A percentile compares a stretch with the other conserved stretches of the same genome.
Conservation (phyloP, 2,329 filamentous ascomycete species). For the Colletotrichum tofieldiae region DNA sequence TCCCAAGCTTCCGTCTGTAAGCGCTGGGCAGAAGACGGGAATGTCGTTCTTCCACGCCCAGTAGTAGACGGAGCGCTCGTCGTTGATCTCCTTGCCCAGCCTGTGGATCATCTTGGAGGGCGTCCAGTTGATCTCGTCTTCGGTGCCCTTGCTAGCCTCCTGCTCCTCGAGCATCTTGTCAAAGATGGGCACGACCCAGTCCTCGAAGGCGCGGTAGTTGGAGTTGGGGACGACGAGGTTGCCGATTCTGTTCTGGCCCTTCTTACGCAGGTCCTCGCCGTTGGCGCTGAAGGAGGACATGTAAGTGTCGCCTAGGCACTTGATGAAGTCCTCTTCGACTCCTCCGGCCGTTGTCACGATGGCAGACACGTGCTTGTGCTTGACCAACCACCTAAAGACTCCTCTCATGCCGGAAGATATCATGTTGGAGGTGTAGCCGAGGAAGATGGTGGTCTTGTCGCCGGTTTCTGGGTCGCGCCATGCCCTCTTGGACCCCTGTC, state of each 20-base stretch:
- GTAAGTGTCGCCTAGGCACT: conserved; percentile 95
- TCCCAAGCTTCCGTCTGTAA: conserved; percentile 94
- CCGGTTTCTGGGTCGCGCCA: conserved; percentile 87
- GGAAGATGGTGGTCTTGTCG: conserved; percentile 90
- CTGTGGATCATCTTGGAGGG: conserved; percentile 92
- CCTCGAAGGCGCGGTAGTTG: conserved; percentile 98
- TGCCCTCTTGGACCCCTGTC: conserved; percentile 67
- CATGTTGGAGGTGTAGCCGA: conserved; percentile 97
- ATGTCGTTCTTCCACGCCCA: conserved; percentile 99
- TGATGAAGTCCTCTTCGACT: conserved; percentile 98
- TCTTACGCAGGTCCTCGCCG: conserved; percentile 83
- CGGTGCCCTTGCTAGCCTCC: conserved; percentile 79
- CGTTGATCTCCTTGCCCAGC: conserved; percentile 93
- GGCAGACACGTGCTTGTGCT: conserved; percentile 92
- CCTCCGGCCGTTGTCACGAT: conserved; percentile 97
- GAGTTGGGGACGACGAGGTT: conserved; percentile 96
- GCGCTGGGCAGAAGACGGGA: conserved; percentile 94
- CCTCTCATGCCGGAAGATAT: conserved; percentile 96
- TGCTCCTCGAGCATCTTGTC: conserved; percentile 95
- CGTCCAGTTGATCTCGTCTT: conserved; percentile 87
- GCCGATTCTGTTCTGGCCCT: conserved; percentile 95
- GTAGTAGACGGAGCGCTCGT: conserved; percentile 93
- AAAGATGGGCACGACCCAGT: conserved; percentile 97
- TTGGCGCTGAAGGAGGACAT: conserved; percentile 86
- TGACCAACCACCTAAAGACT: conserved; percentile 90